A percentile compares a stretch with the other conserved stretches of the same genome.
phyloP scores from a whole-genome alignment of 805 yeast genomes.

The Priceomyces castillae region DNA sequence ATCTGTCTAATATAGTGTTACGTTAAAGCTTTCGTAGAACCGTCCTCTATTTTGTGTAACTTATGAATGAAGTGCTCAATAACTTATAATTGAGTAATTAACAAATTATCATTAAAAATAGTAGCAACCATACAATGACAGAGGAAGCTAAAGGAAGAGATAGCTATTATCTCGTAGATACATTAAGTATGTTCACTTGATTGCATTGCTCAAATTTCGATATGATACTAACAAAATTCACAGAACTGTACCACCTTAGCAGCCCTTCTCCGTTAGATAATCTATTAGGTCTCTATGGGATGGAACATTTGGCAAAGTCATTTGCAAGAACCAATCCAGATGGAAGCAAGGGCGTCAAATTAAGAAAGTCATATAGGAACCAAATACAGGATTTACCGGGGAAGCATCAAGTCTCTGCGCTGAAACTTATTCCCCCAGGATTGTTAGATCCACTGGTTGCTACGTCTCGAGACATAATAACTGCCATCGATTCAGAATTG shows the following conservation, averaged over 20 bases:
- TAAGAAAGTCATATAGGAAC: conserved; percentile 91
- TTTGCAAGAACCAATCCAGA: conserved; percentile 85
- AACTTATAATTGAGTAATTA: too few species aligned
- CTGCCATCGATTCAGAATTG: conserved; percentile 48
- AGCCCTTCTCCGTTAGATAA: conserved; percentile 73
- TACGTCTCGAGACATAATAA: conserved; percentile 44
- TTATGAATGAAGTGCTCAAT: too few species aligned
- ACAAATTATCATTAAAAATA: too few species aligned
- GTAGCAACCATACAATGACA: neutral
- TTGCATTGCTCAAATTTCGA: too few species aligned
- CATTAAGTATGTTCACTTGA: conserved; percentile 2
- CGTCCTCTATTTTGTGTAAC: too few species aligned
- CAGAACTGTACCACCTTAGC: conserved; percentile 39
- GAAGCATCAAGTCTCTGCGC: conserved; percentile 61
- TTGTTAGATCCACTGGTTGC: conserved; percentile 37
- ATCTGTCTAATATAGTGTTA: neutral
- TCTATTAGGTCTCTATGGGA: conserved; percentile 63
- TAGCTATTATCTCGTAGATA: conserved; percentile 13
- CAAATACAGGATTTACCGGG: conserved; percentile 88
- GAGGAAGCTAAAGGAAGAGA: conserved; percentile 3
- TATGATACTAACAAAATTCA: neutral
- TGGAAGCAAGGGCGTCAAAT: conserved; percentile 87
- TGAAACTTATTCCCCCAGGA: conserved; percentile 33
- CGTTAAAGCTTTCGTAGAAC: neutral
- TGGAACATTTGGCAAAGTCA: conserved; percentile 66